Percentiles rank a stretch among this genome's conserved stretches.
Evolutionary conservation across 2,329 filamentous ascomycete species (phyloP).

Genomic region (Ceratocystis cacaofunesta): DNA sequence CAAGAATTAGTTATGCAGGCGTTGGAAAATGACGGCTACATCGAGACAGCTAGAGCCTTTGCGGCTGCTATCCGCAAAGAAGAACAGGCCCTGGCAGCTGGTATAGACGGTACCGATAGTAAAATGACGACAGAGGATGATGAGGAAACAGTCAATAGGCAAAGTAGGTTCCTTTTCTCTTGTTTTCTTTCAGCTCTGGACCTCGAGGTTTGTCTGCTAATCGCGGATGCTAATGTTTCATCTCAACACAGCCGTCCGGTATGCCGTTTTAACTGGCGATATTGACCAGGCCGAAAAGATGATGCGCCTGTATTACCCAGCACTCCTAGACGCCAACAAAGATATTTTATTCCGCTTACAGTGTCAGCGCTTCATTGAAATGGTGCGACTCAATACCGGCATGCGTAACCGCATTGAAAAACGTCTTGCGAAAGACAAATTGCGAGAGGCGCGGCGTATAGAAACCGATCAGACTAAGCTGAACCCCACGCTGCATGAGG

Average conservation of each 20-base stretch:
- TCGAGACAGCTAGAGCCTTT: constrained; percentile 83
- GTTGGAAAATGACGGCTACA: constrained; percentile 84
- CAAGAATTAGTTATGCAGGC: constrained; percentile 55
- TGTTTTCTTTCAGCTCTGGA: background rate
- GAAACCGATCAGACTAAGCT: constrained; percentile 39
- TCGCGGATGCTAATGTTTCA: background rate
- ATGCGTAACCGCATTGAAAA: constrained; percentile 23
- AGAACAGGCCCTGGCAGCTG: constrained; percentile 51
- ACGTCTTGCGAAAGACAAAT: constrained; percentile 13
- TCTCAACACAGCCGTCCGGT: constrained; percentile 54
- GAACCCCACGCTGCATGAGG: constrained; percentile 1
- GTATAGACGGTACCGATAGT: constrained; percentile 36
- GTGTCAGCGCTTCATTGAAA: constrained; percentile 88
- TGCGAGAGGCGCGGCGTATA: background rate
- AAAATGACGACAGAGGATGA: constrained; percentile 59
- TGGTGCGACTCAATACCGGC: constrained; percentile 57
- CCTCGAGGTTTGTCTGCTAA: background rate
- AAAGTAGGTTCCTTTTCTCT: constrained; percentile 59
- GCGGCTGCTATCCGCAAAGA: constrained; percentile 64
- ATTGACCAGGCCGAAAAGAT: constrained; percentile 80
- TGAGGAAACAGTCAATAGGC: constrained; percentile 69
- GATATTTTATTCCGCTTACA: constrained; percentile 76
- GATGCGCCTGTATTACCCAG: constrained; percentile 63
- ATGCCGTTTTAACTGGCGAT: constrained; percentile 78
- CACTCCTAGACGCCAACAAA: constrained; percentile 64